A percentile compares a stretch with the other conserved stretches of the same genome.
Conservation (phyloP, 2,329 filamentous ascomycete species). For the Ceratocystiopsis sp. region DNA sequence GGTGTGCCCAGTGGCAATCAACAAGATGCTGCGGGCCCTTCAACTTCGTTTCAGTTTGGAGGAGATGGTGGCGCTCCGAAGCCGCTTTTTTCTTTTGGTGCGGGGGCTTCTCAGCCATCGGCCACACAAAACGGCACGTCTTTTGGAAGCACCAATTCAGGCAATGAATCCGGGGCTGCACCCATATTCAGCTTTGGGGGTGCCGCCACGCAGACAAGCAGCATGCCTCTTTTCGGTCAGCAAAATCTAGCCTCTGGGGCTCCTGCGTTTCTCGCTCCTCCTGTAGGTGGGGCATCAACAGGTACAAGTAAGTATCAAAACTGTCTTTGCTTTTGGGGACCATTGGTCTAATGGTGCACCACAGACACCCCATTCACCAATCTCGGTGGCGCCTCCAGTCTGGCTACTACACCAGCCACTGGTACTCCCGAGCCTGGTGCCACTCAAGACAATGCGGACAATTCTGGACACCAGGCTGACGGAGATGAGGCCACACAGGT, state of each 20-base stretch:
- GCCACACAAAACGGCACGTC: constrained; percentile 3
- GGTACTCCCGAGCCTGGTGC: constrained; percentile 40
- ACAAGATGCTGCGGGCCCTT: constrained; percentile 3
- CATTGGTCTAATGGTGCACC: constrained; percentile 1
- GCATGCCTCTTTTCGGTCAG: constrained; percentile 13
- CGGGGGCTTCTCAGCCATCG: constrained; percentile 12
- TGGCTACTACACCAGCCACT: constrained; percentile 41
- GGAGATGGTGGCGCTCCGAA: not conserved
- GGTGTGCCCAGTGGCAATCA: constrained; percentile 3
- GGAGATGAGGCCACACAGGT: constrained; percentile 45
- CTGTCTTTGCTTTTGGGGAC: not conserved
- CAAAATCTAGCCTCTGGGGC: constrained; percentile 12
- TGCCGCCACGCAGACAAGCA: constrained; percentile 15
- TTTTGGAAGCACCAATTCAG: constrained; percentile 1
- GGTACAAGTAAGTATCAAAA: constrained; percentile 23
- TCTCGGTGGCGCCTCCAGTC: constrained; percentile 41
- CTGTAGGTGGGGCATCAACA: constrained; percentile 21
- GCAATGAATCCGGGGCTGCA: constrained; percentile 11
- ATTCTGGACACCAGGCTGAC: constrained; percentile 27
- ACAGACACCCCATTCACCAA: constrained; percentile 35
- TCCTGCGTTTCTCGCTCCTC: constrained; percentile 16
- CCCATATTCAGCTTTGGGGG: constrained; percentile 18
- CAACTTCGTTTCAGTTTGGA: constrained; percentile 12
- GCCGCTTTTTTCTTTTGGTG: constrained; percentile 20
- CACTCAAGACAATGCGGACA: constrained; percentile 22